Evolutionary conservation across 495 filamentous ascomycete genomes (phyloP).

Genomic region (Neurospora pannonica): DNA sequence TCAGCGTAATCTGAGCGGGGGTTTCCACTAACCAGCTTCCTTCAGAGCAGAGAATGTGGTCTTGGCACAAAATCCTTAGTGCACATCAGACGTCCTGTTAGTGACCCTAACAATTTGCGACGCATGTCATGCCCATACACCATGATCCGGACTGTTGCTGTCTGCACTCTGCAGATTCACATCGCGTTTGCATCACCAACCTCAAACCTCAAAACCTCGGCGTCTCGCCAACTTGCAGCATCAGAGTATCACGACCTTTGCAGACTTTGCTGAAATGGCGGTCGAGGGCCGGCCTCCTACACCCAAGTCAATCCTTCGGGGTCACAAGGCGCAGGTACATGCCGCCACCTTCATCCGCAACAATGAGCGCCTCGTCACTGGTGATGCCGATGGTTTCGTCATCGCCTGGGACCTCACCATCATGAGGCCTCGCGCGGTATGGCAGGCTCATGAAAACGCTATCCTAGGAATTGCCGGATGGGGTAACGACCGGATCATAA

Average conservation of each 20-base stretch:
- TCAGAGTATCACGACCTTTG: not conserved
- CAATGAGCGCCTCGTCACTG: conserved; percentile 73
- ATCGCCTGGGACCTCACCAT: conserved; percentile 76
- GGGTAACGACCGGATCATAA: conserved; percentile 25
- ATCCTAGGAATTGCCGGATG: conserved; percentile 67
- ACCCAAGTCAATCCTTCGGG: conserved; percentile 78
- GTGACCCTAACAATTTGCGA: not conserved
- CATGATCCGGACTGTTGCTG: not conserved
- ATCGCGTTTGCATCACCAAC: not conserved
- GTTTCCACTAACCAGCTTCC: not conserved
- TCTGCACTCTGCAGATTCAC: not conserved
- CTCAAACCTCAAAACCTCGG: not conserved
- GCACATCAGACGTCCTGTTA: no score
- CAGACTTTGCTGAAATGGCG: conserved; percentile 11
- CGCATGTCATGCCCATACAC: not conserved
- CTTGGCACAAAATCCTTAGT: no score
- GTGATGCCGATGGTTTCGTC: conserved; percentile 84
- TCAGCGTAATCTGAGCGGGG: no score
- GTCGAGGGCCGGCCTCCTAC: conserved; percentile 47
- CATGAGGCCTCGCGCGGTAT: conserved; percentile 75
- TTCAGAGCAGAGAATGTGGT: not conserved
- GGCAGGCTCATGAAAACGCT: conserved; percentile 74
- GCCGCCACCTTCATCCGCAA: conserved; percentile 58
- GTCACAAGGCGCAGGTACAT: conserved; percentile 77
- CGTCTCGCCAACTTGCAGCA: not conserved